Evolutionary conservation across 331 rosid species (phyloP).

Genomic region (Phaseolus coccineus): DNA sequence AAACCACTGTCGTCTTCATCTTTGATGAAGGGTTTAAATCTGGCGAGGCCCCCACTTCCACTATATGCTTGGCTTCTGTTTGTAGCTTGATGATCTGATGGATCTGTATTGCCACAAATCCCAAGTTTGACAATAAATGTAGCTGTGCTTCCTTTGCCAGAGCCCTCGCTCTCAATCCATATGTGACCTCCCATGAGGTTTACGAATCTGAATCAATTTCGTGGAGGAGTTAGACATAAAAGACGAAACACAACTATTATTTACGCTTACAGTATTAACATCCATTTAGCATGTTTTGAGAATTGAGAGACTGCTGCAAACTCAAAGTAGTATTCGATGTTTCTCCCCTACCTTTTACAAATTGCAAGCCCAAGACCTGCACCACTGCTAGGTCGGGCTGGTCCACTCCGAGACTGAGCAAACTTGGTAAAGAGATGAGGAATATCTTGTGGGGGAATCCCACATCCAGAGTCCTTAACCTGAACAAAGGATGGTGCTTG

Average conservation of each 20-base stretch:
- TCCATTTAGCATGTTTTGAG: not conserved
- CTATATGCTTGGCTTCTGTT: constrained; percentile 51
- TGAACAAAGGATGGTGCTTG: constrained; percentile 43
- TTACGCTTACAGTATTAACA: constrained; percentile 7
- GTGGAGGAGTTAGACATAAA: constrained; percentile 21
- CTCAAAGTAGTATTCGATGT: not conserved
- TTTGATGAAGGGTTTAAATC: constrained; percentile 51
- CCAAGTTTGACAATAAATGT: constrained; percentile 78
- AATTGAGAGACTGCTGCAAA: constrained; percentile 2
- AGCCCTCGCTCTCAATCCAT: constrained; percentile 91
- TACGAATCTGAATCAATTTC: constrained; percentile 66
- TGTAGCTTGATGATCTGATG: constrained; percentile 47
- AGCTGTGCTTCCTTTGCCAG: constrained; percentile 68
- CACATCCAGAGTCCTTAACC: constrained; percentile 95
- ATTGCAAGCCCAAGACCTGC: constrained; percentile 94
- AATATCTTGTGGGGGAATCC: constrained; percentile 78
- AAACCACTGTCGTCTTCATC: constrained; percentile 55
- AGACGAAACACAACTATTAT: not conserved
- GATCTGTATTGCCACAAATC: constrained; percentile 57
- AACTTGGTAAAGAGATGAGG: constrained; percentile 78
- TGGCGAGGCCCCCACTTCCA: constrained; percentile 68
- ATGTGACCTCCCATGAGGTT: constrained; percentile 94
- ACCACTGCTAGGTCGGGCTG: constrained; percentile 60
- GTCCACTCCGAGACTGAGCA: constrained; percentile 64
- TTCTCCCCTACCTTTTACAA: constrained; percentile 70